Percentiles rank a stretch among this genome's conserved stretches.
These are phyloP conservation scores for Cryomyces antarcticus DNA, from an alignment of 495 filamentous ascomycete genomes.

Conservation along the genomic window DNA sequence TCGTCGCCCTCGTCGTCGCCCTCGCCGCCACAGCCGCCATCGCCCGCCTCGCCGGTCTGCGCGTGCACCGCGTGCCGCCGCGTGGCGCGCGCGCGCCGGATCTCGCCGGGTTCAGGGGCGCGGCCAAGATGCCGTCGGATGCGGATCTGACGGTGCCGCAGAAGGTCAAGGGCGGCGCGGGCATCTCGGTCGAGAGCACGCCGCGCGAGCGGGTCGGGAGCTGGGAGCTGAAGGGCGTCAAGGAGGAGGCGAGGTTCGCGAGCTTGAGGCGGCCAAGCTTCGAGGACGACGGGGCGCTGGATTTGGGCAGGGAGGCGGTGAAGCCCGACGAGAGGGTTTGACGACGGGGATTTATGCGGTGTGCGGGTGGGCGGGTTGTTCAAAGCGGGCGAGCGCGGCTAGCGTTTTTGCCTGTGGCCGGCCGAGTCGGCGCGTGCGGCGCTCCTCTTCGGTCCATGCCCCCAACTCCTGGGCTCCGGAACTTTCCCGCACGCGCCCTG, in stretches of 20 bases:
- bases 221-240: constrained; percentile 18
- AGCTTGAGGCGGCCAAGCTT: constrained; percentile 10
- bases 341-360: not conserved
- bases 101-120: constrained; percentile 14
- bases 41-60: constrained; percentile 15
- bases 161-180: constrained; percentile 9
- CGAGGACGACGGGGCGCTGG: constrained; percentile 10
- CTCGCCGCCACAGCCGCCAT: not conserved
- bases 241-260: constrained; percentile 5
- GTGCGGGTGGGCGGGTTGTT: not conserved
- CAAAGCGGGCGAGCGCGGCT: too few relatives aligned
- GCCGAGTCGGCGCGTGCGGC: too few relatives aligned
- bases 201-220: constrained; percentile 18
- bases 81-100: constrained; percentile 9
- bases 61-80: constrained; percentile 19
- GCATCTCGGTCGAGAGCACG: not conserved
- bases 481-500: too few relatives aligned
- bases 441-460: too few relatives aligned
- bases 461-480: too few relatives aligned
- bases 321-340: constrained; percentile 15
- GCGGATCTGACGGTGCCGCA: constrained; percentile 11
- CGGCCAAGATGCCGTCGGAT: constrained; percentile 16
- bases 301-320: constrained; percentile 12
- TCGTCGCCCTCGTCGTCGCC: constrained; percentile 13
- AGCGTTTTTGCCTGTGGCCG: too few relatives aligned